Conservation (phyloP, 129 eudicot species). For the Helianthus tuberosus region DNA sequence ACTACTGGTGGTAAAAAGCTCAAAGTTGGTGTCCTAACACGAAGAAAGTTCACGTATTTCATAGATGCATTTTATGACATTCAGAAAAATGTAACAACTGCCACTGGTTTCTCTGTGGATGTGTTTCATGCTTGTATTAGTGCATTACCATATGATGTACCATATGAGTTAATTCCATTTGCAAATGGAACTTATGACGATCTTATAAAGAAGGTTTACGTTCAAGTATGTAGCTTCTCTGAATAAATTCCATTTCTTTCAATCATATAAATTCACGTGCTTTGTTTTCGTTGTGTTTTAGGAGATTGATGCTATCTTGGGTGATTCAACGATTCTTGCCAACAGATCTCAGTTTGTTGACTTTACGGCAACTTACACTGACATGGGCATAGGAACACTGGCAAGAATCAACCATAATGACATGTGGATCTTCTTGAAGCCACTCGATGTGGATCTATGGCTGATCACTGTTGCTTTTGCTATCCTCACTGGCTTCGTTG, state of each 20-base stretch:
- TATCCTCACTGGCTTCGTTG: conserved; percentile 24
- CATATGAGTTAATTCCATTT: conserved; percentile 39
- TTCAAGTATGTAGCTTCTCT: conserved; percentile 32
- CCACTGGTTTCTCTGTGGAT: conserved; percentile 49
- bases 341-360: conserved; percentile 45
- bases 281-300: neutral
- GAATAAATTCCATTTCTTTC: neutral
- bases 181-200: conserved; percentile 33
- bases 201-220: conserved; percentile 40
- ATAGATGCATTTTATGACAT: conserved; percentile 15
- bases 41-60: conserved; percentile 31
- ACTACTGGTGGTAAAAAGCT: conserved; percentile 2
- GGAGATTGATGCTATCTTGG: conserved; percentile 47
- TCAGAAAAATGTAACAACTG: conserved; percentile 14
- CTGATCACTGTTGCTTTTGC: conserved; percentile 23
- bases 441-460: conserved; percentile 42
- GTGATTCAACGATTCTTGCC: conserved; percentile 44
- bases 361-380: conserved; percentile 43
- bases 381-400: conserved; percentile 38
- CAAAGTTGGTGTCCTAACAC: conserved; percentile 42
- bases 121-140: conserved; percentile 38
- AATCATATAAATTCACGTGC: neutral
- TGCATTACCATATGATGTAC: conserved; percentile 35
- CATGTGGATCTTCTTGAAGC: conserved; percentile 53
- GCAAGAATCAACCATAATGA: conserved; percentile 31